phyloP scores from a whole-genome alignment of 1,139 yeast species.

The Suhomyces chickasaworum region DNA sequence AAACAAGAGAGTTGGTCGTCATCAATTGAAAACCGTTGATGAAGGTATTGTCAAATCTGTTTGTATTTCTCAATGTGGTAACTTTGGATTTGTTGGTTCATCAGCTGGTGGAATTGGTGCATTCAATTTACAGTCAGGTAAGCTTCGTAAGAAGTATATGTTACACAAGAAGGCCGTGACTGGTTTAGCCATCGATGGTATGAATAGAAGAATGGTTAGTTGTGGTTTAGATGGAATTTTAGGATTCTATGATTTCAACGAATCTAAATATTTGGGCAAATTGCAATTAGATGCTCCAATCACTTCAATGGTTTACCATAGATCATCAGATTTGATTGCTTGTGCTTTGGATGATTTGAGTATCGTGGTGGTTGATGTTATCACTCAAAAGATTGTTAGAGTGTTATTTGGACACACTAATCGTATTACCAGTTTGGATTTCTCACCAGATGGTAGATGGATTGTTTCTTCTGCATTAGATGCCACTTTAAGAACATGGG shows the following conservation, averaged over 20 bases:
- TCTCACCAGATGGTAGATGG: conserved; percentile 97
- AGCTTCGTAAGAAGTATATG: conserved; percentile 62
- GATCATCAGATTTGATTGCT: conserved; percentile 82
- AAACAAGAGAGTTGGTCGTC: conserved; percentile 77
- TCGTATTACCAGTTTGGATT: conserved; percentile 85
- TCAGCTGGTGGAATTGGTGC: conserved; percentile 85
- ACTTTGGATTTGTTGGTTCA: conserved; percentile 93
- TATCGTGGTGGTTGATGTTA: conserved; percentile 78
- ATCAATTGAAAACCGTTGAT: conserved; percentile 71
- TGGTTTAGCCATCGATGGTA: conserved; percentile 86
- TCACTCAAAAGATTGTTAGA: conserved; percentile 82
- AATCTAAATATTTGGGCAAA: conserved; percentile 68
- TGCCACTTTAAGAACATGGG: conserved; percentile 94
- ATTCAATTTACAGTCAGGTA: conserved; percentile 89
- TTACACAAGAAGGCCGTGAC: conserved; percentile 82
- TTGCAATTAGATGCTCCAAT: conserved; percentile 75
- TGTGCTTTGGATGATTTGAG: conserved; percentile 85
- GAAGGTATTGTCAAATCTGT: conserved; percentile 80
- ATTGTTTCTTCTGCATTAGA: conserved; percentile 82
- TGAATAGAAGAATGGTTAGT: conserved; percentile 85
- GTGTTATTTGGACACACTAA: conserved; percentile 88
- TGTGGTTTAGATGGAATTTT: conserved; percentile 87
- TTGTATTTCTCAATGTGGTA: conserved; percentile 88
- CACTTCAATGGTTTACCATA: conserved; percentile 74
- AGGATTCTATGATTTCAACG: conserved; percentile 83